Base-by-base conservation (phyloP, 495 filamentous ascomycete species). In the Podospora appendiculata region DNA sequence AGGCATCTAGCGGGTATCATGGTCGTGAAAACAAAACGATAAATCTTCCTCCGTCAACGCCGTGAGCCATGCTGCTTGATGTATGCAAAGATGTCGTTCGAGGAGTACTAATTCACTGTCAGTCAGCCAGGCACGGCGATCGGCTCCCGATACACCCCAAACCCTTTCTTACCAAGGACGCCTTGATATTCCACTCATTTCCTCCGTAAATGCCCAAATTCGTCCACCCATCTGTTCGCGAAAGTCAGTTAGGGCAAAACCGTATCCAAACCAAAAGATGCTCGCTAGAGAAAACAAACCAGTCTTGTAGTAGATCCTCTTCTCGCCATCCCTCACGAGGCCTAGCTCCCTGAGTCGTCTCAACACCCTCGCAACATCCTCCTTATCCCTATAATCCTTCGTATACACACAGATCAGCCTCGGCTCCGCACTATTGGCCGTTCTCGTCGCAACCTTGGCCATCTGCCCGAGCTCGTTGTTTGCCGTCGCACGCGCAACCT, bases 401-500 rank as follows among this genome's bases (percentile, higher is more conserved):
- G 88, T 93, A 66, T 93, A 95, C 3, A 94, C 71, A 50, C 83
- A 89, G 36, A 94, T 81, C 53, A 92, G 63, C 19, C 80, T 57
- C 36, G 71, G 63, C 56, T 80, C 75, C 18, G 63, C 59, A 7
- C 13, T 34, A 17, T 62, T 51, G 3, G 51, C 48, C 1, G 18
- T 25, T 44, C 59, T 54, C 47, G 84, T 77, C 1, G 82, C 81
- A 10, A 90, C 85, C 63, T 92, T 94, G 6, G 87, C 84, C 9
- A 53, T 71, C 19, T 79, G 73, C 0, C 88, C 88, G 4, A 94
- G 72, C 45, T 84, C 76, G 40, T 84, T 82, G 14, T 77, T 68
- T 13, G 76, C 74, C 17, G 85, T 84, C 0, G 79, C 87, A 13
- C 67, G 72, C 5, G 80, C 85, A 3, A 95, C 67, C 14, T 67